Evolutionary conservation across 1,139 yeast species (phyloP).

Genomic region (Diutina siamensis): DNA sequence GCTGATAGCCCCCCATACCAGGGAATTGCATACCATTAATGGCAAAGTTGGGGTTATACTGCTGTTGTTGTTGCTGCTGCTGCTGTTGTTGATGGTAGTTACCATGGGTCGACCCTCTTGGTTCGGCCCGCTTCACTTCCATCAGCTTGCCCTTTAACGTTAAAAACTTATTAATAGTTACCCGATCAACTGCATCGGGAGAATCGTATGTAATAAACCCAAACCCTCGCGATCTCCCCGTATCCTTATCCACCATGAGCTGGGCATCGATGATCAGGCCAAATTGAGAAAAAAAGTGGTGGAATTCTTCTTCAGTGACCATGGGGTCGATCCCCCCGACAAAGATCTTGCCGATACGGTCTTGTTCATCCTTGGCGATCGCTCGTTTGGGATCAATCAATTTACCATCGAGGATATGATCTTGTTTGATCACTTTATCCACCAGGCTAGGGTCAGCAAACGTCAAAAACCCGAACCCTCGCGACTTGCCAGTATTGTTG

Average conservation of each 20-base stretch:
- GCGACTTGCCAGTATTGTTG: conserved; percentile 75
- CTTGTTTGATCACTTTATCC: conserved; percentile 76
- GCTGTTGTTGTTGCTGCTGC: conserved; percentile 22
- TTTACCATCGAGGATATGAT: conserved; percentile 90
- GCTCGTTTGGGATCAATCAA: conserved; percentile 97
- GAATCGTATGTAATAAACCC: conserved; percentile 96
- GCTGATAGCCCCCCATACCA: conserved; percentile 29
- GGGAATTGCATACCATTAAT: conserved; percentile 15
- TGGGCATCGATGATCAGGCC: conserved; percentile 96
- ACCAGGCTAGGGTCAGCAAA: conserved; percentile 77
- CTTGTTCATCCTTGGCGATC: conserved; percentile 96
- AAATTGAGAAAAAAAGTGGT: conserved; percentile 76
- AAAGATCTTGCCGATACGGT: conserved; percentile 91
- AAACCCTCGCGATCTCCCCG: conserved; percentile 96
- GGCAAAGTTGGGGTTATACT: conserved; percentile 11
- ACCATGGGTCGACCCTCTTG: conserved; percentile 36
- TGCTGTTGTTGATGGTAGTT: conserved; percentile 1
- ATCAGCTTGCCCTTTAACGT: conserved; percentile 82
- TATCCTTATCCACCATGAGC: conserved; percentile 94
- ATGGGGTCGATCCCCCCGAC: conserved; percentile 98
- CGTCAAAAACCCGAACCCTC: conserved; percentile 94
- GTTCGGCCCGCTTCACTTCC: conserved; percentile 98
- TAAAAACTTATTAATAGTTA: conserved; percentile 72
- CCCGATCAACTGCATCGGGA: conserved; percentile 90
- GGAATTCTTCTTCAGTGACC: conserved; percentile 87